Conservation (phyloP, 2,329 filamentous ascomycete genomes). For the Microsporum audouinii region DNA sequence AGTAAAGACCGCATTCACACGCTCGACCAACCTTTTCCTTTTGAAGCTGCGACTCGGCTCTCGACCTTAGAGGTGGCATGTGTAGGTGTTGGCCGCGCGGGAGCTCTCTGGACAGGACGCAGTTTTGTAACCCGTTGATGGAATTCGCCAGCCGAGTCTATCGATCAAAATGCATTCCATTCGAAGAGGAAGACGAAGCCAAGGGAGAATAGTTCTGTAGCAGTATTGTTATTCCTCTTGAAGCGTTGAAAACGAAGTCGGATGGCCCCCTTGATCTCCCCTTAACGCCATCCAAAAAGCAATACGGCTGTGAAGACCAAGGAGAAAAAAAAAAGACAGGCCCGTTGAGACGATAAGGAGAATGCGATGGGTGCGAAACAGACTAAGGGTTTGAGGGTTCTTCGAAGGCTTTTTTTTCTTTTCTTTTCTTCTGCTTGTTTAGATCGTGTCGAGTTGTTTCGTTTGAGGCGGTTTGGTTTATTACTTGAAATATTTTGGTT, state of each 20-base stretch:
- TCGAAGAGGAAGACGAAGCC: not conserved
- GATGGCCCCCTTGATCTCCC: not conserved
- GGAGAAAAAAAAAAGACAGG: not conserved
- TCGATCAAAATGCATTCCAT: not conserved
- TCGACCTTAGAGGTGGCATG: conserved; percentile 34
- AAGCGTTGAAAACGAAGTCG: not conserved
- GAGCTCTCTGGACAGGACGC: not conserved
- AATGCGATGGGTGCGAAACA: not conserved
- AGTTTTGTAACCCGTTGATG: not conserved
- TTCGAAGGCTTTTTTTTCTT: no score
- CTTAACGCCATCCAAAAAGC: conserved; percentile 4
- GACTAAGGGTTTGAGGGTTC: not conserved
- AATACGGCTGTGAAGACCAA: not conserved
- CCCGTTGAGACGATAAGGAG: not conserved
- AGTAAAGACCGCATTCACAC: no score
- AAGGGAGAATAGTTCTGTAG: not conserved
- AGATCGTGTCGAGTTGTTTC: not conserved
- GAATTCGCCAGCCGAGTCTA: not conserved
- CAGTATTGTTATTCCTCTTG: not conserved
- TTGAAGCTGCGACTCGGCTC: conserved; percentile 46
- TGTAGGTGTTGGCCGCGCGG: conserved; percentile 18
- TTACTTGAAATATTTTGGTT: not conserved
- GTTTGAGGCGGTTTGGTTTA: not conserved
- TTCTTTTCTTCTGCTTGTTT: not conserved
- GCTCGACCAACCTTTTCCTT: conserved; percentile 43